Evolutionary conservation across 331 rosid species (phyloP).

Genomic region (Stylosanthes scabra): DNA sequence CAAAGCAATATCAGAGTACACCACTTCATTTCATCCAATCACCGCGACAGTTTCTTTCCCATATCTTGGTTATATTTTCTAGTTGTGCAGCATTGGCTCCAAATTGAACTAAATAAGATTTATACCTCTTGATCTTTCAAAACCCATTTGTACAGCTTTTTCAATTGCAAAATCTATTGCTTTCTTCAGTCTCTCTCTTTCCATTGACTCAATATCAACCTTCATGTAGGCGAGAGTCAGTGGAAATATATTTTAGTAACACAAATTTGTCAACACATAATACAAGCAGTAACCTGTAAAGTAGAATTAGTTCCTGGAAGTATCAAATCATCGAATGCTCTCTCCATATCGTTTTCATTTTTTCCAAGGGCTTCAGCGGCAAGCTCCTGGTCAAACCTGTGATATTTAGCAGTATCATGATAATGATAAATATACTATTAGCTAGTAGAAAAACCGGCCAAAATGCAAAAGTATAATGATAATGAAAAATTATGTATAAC

Average conservation of each 20-base stretch:
- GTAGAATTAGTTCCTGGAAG: constrained; percentile 76
- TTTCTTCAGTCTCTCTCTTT: constrained; percentile 61
- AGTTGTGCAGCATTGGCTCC: too few species aligned
- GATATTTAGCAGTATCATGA: constrained; percentile 29
- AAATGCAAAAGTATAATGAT: not conserved
- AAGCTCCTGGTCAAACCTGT: constrained; percentile 78
- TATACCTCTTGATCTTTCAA: constrained; percentile 79
- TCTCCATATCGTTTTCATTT: constrained; percentile 78
- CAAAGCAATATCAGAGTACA: constrained; percentile 29
- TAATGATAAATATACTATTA: constrained; percentile 9
- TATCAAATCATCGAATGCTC: constrained; percentile 86
- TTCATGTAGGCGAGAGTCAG: constrained; percentile 45
- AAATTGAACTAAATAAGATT: constrained; percentile 20
- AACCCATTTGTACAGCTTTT: constrained; percentile 71
- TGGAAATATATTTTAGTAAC: not conserved
- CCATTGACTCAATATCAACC: constrained; percentile 70
- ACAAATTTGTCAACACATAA: constrained; percentile 12
- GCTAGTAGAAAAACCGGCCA: not conserved
- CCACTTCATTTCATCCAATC: not conserved
- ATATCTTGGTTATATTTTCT: too few species aligned
- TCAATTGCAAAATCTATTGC: constrained; percentile 61
- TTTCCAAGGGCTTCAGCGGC: constrained; percentile 92
- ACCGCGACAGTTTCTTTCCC: too few species aligned
- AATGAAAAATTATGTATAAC: constrained; percentile 9
- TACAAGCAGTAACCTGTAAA: constrained; percentile 59